Percentiles rank a stretch among this genome's conserved stretches.
Evolutionary conservation across 192 early-diverging fungal species (phyloP).

Genomic region (Backusella psychrophila): DNA sequence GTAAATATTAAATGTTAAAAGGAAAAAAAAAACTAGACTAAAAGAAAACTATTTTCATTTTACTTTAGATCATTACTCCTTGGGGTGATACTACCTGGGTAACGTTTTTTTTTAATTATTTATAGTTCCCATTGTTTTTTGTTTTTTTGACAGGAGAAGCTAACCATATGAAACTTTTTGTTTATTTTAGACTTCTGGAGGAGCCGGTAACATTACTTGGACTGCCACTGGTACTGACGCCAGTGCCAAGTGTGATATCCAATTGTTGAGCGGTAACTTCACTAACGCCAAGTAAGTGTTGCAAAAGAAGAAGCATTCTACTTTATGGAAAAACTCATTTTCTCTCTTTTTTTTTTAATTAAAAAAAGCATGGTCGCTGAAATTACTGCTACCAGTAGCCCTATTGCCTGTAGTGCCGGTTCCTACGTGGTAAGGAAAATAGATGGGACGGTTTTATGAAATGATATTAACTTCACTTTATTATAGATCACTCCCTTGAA

Average conservation of each 20-base stretch:
- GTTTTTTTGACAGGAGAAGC: background rate
- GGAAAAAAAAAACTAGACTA: background rate
- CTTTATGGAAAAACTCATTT: background rate
- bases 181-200: constrained; percentile 23
- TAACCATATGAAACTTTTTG: background rate
- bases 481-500: constrained; percentile 20
- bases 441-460: background rate
- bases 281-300: constrained; percentile 28
- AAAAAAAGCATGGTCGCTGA: constrained; percentile 27
- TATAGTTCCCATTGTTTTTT: background rate
- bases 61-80: constrained; percentile 26
- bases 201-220: constrained; percentile 29
- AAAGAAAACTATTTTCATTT: background rate
- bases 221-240: constrained; percentile 16
- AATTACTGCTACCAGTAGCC: constrained; percentile 15
- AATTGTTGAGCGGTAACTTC: constrained; percentile 28
- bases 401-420: constrained; percentile 18
- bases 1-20: constrained; percentile 18
- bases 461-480: background rate
- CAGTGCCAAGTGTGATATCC: constrained; percentile 23
- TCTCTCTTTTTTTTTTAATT: background rate
- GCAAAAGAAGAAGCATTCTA: no score
- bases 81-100: constrained; percentile 35
- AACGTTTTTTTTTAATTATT: constrained; percentile 1
- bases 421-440: constrained; percentile 14